Base-by-base conservation (phyloP, 106 monocot genomes). In the Xerophyta viscosa region DNA sequence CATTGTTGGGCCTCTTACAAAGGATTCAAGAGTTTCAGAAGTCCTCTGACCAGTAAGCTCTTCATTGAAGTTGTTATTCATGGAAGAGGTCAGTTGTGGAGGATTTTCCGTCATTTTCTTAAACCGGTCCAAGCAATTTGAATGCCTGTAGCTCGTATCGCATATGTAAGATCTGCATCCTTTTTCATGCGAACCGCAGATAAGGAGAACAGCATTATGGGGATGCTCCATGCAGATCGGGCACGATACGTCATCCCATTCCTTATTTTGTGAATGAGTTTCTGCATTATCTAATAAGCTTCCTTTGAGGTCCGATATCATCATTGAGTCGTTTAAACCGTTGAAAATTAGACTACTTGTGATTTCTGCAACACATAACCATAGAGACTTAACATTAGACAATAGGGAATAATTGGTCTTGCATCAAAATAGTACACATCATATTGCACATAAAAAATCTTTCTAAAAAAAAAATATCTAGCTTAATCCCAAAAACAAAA, bases 191-290 rank as follows among this genome's bases (percentile, higher is more conserved):
- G 86, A 82, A 31, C 52, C 55, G 56, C 92, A 92, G 13, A 82
- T 21, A 1, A 92, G 67, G 36, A 76, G 92, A 24, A 92, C 92
- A 44, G 83, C 82, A 56, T 92, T 92, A 30, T 92, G 92, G 4
- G 92, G 92, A 64, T 86, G 79, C 29, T 92, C 91, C 75, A 92
- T 69, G 63, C 91, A 92, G 42, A 92, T 79, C 9, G 91, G 82
- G 48, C 92, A 92, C 27, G 62, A 67, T 33, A 56, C 59, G 10
- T 87, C 77, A 44, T 87, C 92, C 92, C 82, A 92, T 74, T 87
- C 75, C 51, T 76, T 80, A 50, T 74, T 68, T 29, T 47, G 54
- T 29, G 60, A 12, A 30, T 57, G 52, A n/a, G n/a, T n/a, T n/a
- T n/a, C n/a, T 41, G 56, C 27, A 55, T 44, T 43, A 36, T 11